phyloP scores from a whole-genome alignment of 192 early-diverging fungal genomes.

The Coemansia sp. region DNA sequence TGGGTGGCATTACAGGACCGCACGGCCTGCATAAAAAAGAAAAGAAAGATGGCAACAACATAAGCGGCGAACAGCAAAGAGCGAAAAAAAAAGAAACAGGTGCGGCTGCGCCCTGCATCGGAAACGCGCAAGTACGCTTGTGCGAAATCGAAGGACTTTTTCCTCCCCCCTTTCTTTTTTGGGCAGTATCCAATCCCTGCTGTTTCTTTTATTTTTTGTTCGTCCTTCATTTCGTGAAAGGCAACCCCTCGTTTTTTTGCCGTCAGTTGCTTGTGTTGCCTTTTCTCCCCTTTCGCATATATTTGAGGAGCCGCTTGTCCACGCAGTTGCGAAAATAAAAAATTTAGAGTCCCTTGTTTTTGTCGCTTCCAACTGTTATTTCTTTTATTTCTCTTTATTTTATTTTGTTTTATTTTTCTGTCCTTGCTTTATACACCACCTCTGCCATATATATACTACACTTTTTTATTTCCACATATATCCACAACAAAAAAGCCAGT shows the following conservation, averaged over 20 bases:
- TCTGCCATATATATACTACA: conserved; percentile 2
- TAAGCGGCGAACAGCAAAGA: not conserved
- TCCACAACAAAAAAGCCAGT: not conserved
- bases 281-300: not conserved
- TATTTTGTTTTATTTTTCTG: not conserved
- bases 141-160: not conserved
- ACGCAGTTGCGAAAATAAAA: not conserved
- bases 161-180: not conserved
- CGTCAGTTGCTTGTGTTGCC: not conserved
- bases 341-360: not conserved
- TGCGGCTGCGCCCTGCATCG: conserved; percentile 3
- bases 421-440: not conserved
- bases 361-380: conserved; percentile 3
- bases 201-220: not conserved
- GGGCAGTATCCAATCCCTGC: not conserved
- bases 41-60: no score
- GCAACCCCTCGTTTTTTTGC: no score
- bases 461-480: conserved; percentile 5
- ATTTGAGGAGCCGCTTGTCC: conserved; percentile 2
- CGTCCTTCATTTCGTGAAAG: no score
- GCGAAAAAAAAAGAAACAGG: not conserved
- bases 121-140: not conserved
- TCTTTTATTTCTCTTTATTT: conserved; percentile 1
- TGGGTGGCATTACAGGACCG: not conserved
- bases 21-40: no score